Percentiles rank a stretch among this genome's conserved stretches.
phyloP scores from a whole-genome alignment of 129 eudicot genomes.

The Flaveria ramosissima region DNA sequence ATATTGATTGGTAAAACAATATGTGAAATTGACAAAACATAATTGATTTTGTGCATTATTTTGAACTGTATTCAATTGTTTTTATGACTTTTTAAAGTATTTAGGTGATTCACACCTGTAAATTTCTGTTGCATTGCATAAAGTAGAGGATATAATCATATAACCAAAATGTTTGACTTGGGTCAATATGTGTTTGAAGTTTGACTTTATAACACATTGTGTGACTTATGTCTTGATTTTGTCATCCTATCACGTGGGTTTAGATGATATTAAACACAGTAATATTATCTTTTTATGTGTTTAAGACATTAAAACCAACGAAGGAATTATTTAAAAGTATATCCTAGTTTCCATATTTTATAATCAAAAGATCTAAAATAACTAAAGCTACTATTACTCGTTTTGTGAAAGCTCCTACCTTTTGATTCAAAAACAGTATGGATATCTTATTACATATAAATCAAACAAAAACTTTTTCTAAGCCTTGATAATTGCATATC shows the following conservation, averaged over 20 bases:
- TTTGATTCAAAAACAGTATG: no score
- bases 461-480: no score
- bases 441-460: neutral
- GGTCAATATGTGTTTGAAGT: conserved; percentile 15
- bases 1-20: neutral
- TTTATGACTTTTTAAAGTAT: neutral
- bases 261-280: neutral
- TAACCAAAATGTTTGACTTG: neutral
- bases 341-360: neutral
- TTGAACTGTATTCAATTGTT: neutral
- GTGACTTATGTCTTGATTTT: conserved; percentile 16
- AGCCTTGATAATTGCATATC: neutral
- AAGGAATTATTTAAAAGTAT: neutral
- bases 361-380: neutral
- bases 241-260: conserved; percentile 20
- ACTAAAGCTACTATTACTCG: neutral
- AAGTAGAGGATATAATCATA: neutral
- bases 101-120: no score
- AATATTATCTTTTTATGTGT: neutral
- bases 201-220: conserved; percentile 22
- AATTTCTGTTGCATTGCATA: neutral
- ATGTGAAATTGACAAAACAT: neutral
- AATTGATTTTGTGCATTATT: neutral
- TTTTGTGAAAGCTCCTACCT: neutral
- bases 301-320: neutral